Conservation (phyloP, 2,329 filamentous ascomycete genomes). For the Arthrinium phaeospermum region DNA sequence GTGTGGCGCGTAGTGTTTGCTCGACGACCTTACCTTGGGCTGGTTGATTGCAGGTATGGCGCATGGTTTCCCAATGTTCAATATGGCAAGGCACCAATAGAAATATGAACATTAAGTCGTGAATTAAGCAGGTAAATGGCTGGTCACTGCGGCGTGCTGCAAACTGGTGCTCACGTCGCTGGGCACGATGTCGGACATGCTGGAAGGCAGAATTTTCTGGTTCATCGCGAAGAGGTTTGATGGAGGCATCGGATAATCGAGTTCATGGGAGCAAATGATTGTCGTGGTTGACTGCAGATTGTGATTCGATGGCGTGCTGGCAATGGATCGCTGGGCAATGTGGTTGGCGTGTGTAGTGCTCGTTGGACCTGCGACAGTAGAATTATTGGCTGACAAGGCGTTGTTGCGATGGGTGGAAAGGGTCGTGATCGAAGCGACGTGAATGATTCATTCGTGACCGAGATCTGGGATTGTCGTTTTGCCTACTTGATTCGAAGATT, state of each 20-base stretch:
- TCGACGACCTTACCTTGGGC: neutral
- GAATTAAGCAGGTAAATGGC: neutral
- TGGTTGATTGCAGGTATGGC: neutral
- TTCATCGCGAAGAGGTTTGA: neutral
- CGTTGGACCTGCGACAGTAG: neutral
- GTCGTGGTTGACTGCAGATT: neutral
- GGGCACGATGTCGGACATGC: neutral
- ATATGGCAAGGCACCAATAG: neutral
- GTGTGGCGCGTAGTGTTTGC: neutral
- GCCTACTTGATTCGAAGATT: neutral
- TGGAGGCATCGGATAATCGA: neutral
- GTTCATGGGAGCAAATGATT: neutral
- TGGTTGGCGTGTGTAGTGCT: neutral
- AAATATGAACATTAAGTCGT: neutral
- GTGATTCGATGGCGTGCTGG: neutral
- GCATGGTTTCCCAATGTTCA: neutral
- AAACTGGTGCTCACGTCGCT: neutral
- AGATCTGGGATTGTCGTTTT: neutral
- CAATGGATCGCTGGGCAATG: no score
- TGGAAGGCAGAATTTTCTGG: neutral
- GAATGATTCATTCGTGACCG: neutral
- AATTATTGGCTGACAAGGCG: neutral
- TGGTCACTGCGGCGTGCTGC: neutral
- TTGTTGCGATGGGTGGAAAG: neutral
- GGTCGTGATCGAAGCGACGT: neutral